A percentile compares a stretch with the other conserved stretches of the same genome.
These are phyloP conservation scores for Scortechinia acanthostroma DNA, from an alignment of 2,329 filamentous ascomycete genomes.

Conservation along the genomic window DNA sequence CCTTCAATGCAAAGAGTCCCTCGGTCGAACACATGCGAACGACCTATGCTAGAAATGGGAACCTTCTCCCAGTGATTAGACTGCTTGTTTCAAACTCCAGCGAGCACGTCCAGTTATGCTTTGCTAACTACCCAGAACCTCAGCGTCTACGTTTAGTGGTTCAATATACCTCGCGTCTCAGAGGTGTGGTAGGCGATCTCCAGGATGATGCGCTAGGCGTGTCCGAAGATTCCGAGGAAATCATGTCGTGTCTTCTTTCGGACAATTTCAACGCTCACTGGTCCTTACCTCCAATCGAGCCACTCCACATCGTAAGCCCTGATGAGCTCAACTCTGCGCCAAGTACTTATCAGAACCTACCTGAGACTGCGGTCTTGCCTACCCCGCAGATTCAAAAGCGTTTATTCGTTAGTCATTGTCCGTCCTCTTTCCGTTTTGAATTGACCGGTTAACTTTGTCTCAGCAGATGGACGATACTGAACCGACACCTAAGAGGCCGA, in stretches of 20 bases:
- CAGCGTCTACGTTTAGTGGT: conserved; percentile 21
- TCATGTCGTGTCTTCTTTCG: conserved; percentile 18
- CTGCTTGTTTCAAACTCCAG: conserved; percentile 32
- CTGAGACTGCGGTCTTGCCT: neutral
- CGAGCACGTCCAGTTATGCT: conserved; percentile 32
- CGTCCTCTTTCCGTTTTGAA: neutral
- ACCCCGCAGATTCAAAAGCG: neutral
- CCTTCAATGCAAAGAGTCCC: conserved; percentile 25
- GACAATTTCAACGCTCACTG: conserved; percentile 24
- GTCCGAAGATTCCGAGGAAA: conserved; percentile 25
- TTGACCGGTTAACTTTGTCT: conserved; percentile 12
- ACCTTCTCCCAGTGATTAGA: conserved; percentile 29
- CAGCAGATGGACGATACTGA: conserved; percentile 18
- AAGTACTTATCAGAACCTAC: neutral
- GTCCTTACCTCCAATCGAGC: conserved; percentile 24
- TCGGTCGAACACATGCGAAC: conserved; percentile 26
- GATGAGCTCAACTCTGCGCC: neutral
- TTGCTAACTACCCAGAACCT: conserved; percentile 21
- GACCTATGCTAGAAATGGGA: conserved; percentile 19
- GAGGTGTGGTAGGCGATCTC: conserved; percentile 24
- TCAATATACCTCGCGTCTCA: conserved; percentile 19
- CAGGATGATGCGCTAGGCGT: conserved; percentile 28
- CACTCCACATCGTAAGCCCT: conserved; percentile 10
- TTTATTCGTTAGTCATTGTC: neutral
- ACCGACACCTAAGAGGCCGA: conserved; percentile 23